Conservation (phyloP, 2,329 filamentous ascomycete species). For the Teratosphaeria destructans region DNA sequence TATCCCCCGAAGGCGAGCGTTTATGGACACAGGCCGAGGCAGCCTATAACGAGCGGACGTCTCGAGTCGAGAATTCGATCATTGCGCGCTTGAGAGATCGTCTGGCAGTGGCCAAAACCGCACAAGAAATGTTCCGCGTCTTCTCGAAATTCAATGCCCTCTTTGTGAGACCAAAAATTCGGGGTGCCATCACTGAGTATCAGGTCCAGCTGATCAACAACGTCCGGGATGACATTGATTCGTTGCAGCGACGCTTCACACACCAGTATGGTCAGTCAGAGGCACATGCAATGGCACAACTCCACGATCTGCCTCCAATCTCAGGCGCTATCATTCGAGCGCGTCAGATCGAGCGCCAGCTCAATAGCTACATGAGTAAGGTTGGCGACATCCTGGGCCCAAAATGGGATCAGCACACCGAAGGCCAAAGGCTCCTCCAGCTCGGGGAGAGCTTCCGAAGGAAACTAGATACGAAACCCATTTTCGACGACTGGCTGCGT, state of each 20-base stretch:
- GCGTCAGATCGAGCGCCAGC: constrained; percentile 88
- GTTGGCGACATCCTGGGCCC: constrained; percentile 95
- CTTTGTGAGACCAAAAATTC: constrained; percentile 97
- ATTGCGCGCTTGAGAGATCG: constrained; percentile 88
- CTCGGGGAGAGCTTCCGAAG: constrained; percentile 92
- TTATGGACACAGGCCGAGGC: constrained; percentile 91
- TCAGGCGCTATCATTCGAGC: constrained; percentile 98
- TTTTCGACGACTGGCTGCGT: constrained; percentile 90
- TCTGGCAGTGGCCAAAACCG: constrained; percentile 87
- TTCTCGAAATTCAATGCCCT: constrained; percentile 99
- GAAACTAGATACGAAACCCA: constrained; percentile 86
- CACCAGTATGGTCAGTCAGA: constrained; percentile 98
- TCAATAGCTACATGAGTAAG: constrained; percentile 95
- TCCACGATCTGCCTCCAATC: constrained; percentile 89
- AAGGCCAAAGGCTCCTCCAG: constrained; percentile 84
- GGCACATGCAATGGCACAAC: constrained; percentile 93
- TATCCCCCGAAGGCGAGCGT: constrained; percentile 78
- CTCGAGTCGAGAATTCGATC: constrained; percentile 96
- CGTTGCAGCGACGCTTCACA: constrained; percentile 93
- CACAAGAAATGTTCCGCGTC: constrained; percentile 99
- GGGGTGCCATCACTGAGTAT: constrained; percentile 94
- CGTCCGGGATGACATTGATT: constrained; percentile 89
- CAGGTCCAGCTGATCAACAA: constrained; percentile 97
- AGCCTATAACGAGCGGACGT: constrained; percentile 93
- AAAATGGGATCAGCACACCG: constrained; percentile 87